phyloP scores from a whole-genome alignment of 129 eudicot species.

The Helianthus tuberosus region DNA sequence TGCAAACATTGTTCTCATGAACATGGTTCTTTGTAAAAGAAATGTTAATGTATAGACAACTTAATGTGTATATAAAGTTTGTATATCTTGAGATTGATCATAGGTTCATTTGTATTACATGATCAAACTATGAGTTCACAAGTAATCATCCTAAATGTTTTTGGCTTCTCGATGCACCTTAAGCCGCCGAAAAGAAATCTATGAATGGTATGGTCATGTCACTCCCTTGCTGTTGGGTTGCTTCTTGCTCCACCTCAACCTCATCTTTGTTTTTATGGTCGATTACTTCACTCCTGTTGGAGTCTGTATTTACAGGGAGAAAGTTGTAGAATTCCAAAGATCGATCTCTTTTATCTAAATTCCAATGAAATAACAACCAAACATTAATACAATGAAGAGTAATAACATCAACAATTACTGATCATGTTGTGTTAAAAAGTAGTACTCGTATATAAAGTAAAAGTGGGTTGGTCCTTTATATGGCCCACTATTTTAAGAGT shows the following conservation, averaged over 20 bases:
- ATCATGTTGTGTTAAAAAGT: too few relatives aligned
- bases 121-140: slow-evolving; percentile 16
- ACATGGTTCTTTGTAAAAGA: neutral
- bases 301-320: slow-evolving; percentile 71
- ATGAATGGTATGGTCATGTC: slow-evolving; percentile 44
- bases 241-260: slow-evolving; percentile 53
- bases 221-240: slow-evolving; percentile 19
- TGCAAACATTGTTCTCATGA: slow-evolving; percentile 6
- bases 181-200: slow-evolving; percentile 53
- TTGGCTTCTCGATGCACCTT: slow-evolving; percentile 12
- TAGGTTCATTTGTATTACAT: slow-evolving; percentile 10
- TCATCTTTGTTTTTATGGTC: slow-evolving; percentile 45
- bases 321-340: slow-evolving; percentile 68
- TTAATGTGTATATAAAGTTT: neutral
- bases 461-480: too few relatives aligned
- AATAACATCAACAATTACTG: too few relatives aligned
- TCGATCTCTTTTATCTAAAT: slow-evolving; percentile 39
- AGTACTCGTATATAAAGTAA: too few relatives aligned
- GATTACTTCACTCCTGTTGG: slow-evolving; percentile 64
- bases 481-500: too few relatives aligned
- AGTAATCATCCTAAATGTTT: slow-evolving; percentile 29
- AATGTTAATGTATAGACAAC: neutral
- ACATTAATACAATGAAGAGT: neutral
- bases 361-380: neutral
- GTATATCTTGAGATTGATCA: neutral